Base-by-base conservation (phyloP, 1,139 yeast genomes). In the Lodderomyces margitis region DNA sequence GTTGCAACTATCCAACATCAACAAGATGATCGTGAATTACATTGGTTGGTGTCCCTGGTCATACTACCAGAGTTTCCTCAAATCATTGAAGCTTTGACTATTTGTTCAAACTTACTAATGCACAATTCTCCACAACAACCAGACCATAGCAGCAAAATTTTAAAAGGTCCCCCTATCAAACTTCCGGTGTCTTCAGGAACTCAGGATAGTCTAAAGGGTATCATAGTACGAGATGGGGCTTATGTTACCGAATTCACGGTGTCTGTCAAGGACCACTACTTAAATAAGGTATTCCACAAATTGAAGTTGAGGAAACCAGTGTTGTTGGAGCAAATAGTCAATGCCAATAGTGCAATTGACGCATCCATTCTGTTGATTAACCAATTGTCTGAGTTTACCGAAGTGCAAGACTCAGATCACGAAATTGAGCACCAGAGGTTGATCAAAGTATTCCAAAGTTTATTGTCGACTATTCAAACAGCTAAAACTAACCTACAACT, bases 71-170 rank as follows among this genome's bases (percentile, higher is more conserved):
- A 70, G 43, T 57, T 70, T 23, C 67, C 70, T 14, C 74, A 66
- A 42, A 56, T 72, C 14, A 55, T 66, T 2, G 77, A 71, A 43
- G 67, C 77, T 0, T 60, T 72, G 7, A 59, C 62, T 34, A 64
- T 66, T 17, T 70, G 75, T 45, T 59, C 64, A 34, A 68, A 70
- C 45, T 57, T 72, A 36, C 54, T 72, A 9, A 44, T 64, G 12
- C 65, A 61, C 50, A 70, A 70, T 48, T 55, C 73, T 1, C 74
- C 75, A 15, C 71, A 64, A 46, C 61, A 57, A 37, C 74, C 73
- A 4, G 66, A 65, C 38, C 52, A 54, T 2, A 46, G 41, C 12
- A 49, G 54, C 23, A 53, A 50, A 27, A 58, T 57, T 10, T 70
- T 64, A 44, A 44, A 66, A 11, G 75, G 74, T 0, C 73, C 74